These are phyloP conservation scores for Diaporthe longicolla DNA, from an alignment of 2,329 filamentous ascomycete genomes.

Conservation along the genomic window DNA sequence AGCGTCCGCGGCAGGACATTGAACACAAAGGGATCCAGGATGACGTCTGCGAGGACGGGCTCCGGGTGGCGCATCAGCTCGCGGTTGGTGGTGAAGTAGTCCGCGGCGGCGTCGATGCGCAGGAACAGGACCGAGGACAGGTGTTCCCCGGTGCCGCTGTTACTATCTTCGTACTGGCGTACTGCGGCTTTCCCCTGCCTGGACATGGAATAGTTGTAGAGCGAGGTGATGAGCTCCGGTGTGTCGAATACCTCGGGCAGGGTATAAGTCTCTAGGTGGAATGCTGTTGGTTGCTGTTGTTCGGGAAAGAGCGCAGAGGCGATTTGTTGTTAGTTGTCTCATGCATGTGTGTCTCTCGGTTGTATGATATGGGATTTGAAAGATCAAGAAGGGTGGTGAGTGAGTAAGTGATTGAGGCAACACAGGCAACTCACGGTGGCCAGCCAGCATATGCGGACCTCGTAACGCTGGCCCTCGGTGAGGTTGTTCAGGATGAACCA, in stretches of 20 bases:
- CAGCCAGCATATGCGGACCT: constrained; percentile 93
- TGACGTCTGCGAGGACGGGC: constrained; percentile 82
- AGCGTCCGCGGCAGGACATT: constrained; percentile 87
- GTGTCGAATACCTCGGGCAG: constrained; percentile 73
- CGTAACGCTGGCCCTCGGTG: constrained; percentile 82
- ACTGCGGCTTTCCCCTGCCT: constrained; percentile 52
- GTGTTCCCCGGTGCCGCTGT: constrained; percentile 18
- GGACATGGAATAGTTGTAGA: constrained; percentile 72
- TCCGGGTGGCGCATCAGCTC: constrained; percentile 82
- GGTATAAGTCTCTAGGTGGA: constrained; percentile 77
- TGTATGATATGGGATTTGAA: neutral
- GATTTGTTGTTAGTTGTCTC: neutral
- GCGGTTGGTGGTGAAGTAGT: constrained; percentile 84
- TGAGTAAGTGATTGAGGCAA: neutral
- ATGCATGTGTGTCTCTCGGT: neutral
- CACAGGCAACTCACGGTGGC: constrained; percentile 78
- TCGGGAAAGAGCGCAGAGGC: constrained; percentile 12
- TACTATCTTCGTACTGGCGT: too few species aligned
- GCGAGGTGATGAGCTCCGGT: constrained; percentile 73
- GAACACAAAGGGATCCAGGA: constrained; percentile 87
- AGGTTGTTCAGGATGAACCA: constrained; percentile 86
- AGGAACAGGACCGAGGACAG: constrained; percentile 75
- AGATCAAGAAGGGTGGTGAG: too few species aligned
- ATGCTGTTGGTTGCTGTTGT: constrained; percentile 85
- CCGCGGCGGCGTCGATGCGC: constrained; percentile 81